Percentiles rank a stretch among this genome's conserved stretches.
Conservation (phyloP, 495 filamentous ascomycete genomes). For the Aspergillus olivimuriae region DNA sequence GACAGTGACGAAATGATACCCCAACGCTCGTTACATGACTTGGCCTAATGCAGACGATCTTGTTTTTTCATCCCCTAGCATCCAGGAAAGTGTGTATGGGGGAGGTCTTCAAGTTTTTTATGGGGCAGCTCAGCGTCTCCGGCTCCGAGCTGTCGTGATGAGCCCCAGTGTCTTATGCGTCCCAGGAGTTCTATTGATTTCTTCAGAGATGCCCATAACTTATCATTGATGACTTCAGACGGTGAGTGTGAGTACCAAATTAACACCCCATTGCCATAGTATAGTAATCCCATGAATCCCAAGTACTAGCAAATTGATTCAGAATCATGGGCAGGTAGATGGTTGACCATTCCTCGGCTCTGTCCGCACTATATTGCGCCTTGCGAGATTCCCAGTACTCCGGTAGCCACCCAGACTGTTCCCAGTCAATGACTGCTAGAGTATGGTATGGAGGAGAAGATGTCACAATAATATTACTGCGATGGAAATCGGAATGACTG, state of each 20-base stretch:
- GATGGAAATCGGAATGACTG: constrained; percentile 41
- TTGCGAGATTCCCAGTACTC: constrained; percentile 45
- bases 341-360: constrained; percentile 20
- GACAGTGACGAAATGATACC: constrained; percentile 3
- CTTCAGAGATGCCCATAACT: no score
- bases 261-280: constrained; percentile 21
- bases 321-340: constrained; percentile 22
- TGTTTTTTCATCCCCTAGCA: constrained; percentile 6
- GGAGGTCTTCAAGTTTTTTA: no score
- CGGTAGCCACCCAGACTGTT: constrained; percentile 44
- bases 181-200: no score
- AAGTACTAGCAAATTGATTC: constrained; percentile 18
- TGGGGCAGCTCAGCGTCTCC: no score
- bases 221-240: no score
- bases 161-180: no score
- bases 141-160: no score
- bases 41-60: no score
- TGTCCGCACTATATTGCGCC: constrained; percentile 23
- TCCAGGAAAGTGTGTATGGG: no score
- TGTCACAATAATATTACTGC: constrained; percentile 39
- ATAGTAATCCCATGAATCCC: constrained; percentile 28
- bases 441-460: constrained; percentile 21
- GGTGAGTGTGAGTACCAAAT: constrained; percentile 4
- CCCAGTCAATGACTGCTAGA: constrained; percentile 40
- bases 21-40: no score